Evolutionary conservation across 306 rosid species (phyloP).

Genomic region (Dryas drummondii): DNA sequence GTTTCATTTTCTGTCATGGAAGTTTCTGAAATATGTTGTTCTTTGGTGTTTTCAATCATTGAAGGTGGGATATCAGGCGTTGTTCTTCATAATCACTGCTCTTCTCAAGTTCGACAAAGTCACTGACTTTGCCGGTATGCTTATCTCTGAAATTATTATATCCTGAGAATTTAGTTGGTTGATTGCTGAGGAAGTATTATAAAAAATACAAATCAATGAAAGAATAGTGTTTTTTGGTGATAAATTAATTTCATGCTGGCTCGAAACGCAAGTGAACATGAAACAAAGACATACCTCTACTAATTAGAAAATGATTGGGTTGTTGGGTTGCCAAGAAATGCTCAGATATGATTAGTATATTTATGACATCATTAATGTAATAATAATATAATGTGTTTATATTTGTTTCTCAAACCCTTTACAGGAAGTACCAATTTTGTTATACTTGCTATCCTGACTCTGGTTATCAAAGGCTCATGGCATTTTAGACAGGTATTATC

Average conservation of each 20-base stretch:
- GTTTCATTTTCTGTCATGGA: slow-evolving; percentile 1
- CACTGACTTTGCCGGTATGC: slow-evolving; percentile 93
- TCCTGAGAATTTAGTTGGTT: not conserved
- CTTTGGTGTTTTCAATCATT: not conserved
- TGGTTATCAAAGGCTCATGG: slow-evolving; percentile 69
- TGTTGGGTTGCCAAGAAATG: slow-evolving; percentile 13
- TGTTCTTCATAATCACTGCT: slow-evolving; percentile 86
- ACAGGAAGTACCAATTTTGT: slow-evolving; percentile 92
- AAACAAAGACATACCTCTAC: not conserved
- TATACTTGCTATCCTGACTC: slow-evolving; percentile 70
- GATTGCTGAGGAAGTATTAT: not conserved
- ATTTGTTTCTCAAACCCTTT: slow-evolving; percentile 1
- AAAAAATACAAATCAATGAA: not conserved
- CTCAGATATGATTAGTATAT: not conserved
- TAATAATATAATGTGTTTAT: not conserved
- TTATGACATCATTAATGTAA: not conserved
- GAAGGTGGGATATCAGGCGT: slow-evolving; percentile 72
- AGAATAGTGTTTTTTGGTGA: not conserved
- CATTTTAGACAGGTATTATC: slow-evolving; percentile 77
- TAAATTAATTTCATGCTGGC: not conserved
- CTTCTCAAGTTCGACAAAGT: slow-evolving; percentile 88
- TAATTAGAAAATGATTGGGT: not conserved
- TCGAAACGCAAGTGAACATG: too few species aligned
- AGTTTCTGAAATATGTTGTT: not conserved
- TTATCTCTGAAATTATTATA: not conserved